Evolutionary conservation across 768 basidiomycete genomes (phyloP), one percentile per base, ranked within the genome.

Genomic region (Lentinula detonsa): DNA sequence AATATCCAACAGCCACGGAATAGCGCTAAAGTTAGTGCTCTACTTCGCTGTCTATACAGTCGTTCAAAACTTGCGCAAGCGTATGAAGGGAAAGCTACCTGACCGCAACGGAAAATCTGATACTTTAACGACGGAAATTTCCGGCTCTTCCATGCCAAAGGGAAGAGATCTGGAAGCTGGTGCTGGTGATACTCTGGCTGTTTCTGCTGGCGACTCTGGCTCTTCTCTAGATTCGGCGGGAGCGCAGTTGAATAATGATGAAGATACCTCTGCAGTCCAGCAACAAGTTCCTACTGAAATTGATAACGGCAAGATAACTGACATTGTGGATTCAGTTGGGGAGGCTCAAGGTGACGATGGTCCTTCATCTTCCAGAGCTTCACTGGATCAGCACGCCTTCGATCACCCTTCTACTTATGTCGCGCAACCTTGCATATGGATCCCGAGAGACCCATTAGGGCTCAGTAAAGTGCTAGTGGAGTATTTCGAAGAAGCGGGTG

Each of bases 371-470:
- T 56, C 39, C 18, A 0, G 31, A 39, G 55, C 31, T 28, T 56
- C 40, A n/a, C 13, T 65, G 13, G 72, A 78, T 57, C 74, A 75
- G 33, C 76, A 80, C 66, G 78, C 78, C 2, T 81, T 80, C 61
- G 76, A 79, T 63, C 79, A 80, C 64, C 80, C 78, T 18, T 80
- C 78, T 28, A 78, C 74, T 15, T 81, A 81, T 65, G 71, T 73
- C 8, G 71, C 76, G 23, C 79, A 80, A 62, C 68, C 72, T 13
- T 81, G 77, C 74, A 77, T 82, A 34, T 80, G 78, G 79, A 69
- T 82, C 53, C 78, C 79, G 4, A 71, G 71, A 57, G 79, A 80
- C 65, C 62, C 59, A 21, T 68, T 81, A 5, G 79, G 80, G 0
- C 66, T 81, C 57, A 80, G 79, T 63, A 63, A 68, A 54, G 39